phyloP scores from a whole-genome alignment of 352 stramenopile genomes.

The Globisporangium acanthophoron region DNA sequence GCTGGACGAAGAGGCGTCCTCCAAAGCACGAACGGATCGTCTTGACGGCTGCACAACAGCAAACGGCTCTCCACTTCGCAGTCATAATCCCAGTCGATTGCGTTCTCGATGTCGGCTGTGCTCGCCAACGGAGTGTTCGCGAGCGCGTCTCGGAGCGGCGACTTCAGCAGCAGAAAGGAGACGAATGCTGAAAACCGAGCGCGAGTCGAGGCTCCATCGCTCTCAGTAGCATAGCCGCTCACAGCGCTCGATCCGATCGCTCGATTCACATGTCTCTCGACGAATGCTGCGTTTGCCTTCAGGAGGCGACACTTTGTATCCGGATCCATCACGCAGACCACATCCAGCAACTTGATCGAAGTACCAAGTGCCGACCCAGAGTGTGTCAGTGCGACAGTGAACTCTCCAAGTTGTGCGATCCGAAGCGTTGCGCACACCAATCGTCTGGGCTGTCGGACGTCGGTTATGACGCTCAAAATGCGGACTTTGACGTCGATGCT shows the following conservation, averaged over 20 bases:
- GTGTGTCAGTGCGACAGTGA: background rate
- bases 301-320: background rate
- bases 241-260: background rate
- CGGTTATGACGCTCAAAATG: background rate
- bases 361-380: background rate
- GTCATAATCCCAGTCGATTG: slow-evolving; percentile 5
- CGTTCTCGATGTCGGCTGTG: slow-evolving; percentile 7
- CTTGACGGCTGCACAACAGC: background rate
- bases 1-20: background rate
- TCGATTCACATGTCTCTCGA: background rate
- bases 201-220: background rate
- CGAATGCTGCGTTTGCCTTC: background rate
- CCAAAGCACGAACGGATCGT: slow-evolving; percentile 12
- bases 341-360: background rate
- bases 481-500: background rate
- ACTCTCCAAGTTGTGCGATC: background rate
- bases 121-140: slow-evolving; percentile 5
- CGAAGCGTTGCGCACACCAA: background rate
- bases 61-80: slow-evolving; percentile 1
- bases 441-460: background rate
- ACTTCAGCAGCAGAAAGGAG: slow-evolving; percentile 4
- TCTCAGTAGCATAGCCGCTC: too few species aligned
- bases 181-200: slow-evolving; percentile 1
- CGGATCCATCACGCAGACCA: slow-evolving; percentile 2
- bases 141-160: slow-evolving; percentile 1